Evolutionary conservation across 805 yeast species (phyloP).

Genomic region (Ogataea pilisensis): DNA sequence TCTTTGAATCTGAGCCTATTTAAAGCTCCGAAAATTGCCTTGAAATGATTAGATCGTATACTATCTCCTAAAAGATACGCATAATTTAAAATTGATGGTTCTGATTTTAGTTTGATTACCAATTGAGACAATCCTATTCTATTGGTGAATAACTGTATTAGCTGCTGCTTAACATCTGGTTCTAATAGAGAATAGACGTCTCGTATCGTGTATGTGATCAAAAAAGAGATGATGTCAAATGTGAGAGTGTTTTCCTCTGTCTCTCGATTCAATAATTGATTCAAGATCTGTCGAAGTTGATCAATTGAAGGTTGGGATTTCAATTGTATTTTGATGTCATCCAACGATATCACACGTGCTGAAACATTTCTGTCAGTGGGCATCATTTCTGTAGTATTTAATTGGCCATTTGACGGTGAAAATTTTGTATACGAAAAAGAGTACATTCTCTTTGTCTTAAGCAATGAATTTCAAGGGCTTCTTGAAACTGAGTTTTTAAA

Average conservation of each 20-base stretch:
- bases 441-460: no score
- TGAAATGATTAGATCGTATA: constrained; percentile 5
- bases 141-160: constrained; percentile 12
- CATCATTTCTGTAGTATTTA: no score
- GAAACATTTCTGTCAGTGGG: no score
- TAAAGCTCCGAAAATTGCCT: background rate
- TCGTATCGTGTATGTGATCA: constrained; percentile 17
- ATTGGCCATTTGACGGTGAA: no score
- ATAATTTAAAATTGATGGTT: constrained; percentile 1
- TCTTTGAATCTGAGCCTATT: constrained; percentile 6
- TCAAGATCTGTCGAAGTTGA: background rate
- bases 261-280: background rate
- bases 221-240: constrained; percentile 11
- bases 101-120: constrained; percentile 7
- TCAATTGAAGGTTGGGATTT: constrained; percentile 2
- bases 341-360: background rate
- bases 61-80: constrained; percentile 10
- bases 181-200: constrained; percentile 5
- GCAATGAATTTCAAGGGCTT: no score
- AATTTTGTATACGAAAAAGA: no score
- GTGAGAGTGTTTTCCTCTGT: constrained; percentile 5
- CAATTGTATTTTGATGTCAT: background rate
- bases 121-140: constrained; percentile 24
- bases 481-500: no score
- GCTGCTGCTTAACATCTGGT: background rate